phyloP scores from a whole-genome alignment of 257 asterid genomes.

The Eucommia ulmoides region DNA sequence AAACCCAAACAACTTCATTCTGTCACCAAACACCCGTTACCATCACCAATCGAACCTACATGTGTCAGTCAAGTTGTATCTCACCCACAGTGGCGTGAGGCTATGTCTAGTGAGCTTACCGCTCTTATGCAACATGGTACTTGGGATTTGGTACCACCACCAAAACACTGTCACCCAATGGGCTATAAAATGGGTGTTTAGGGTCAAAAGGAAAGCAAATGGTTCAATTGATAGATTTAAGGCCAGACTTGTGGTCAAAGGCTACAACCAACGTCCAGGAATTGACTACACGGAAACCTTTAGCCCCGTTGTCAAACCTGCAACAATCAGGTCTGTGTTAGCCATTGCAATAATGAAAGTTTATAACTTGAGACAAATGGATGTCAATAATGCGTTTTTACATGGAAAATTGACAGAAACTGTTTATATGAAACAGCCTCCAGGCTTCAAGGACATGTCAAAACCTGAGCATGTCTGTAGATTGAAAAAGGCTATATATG shows the following conservation, averaged over 20 bases:
- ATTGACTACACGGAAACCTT: not conserved
- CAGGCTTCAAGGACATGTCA: not conserved
- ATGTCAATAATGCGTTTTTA: not conserved
- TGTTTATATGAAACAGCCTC: not conserved
- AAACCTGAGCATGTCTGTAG: not conserved
- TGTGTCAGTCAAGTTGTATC: not conserved
- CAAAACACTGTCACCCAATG: not conserved
- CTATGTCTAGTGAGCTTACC: not conserved
- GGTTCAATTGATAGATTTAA: not conserved
- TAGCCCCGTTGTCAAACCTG: not conserved
- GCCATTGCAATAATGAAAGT: not conserved
- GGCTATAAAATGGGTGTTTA: not conserved
- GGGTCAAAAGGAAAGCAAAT: not conserved
- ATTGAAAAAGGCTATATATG: not conserved
- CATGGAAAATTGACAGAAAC: not conserved
- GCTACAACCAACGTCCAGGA: not conserved
- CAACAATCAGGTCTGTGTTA: not conserved
- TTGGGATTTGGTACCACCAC: not conserved
- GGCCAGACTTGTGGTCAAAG: not conserved
- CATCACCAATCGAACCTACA: not conserved
- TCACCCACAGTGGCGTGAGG: not conserved
- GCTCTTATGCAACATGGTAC: not conserved
- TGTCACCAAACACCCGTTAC: not conserved
- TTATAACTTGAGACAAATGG: not conserved
- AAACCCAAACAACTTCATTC: not conserved